Evolutionary conservation across 352 stramenopile genomes (phyloP).

Genomic region (Elongisporangium senticosum): DNA sequence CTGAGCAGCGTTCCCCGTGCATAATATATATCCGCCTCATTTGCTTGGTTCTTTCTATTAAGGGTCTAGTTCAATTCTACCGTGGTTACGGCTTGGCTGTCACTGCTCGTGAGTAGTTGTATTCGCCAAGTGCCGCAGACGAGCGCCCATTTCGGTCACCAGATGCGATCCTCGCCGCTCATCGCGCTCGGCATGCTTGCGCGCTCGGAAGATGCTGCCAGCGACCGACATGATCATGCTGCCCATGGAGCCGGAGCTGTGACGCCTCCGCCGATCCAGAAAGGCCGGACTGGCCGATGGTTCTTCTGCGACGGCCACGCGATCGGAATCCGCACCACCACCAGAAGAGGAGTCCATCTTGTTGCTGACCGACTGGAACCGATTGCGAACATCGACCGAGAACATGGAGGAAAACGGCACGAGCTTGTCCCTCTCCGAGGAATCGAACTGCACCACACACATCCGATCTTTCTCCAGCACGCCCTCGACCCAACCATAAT

Average conservation of each 20-base stretch:
- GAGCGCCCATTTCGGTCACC: conserved; percentile 33
- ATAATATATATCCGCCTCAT: conserved; percentile 19
- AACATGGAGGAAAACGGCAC: conserved; percentile 71
- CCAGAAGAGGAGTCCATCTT: conserved; percentile 36
- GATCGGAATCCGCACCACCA: conserved; percentile 8
- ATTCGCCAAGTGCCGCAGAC: conserved; percentile 6
- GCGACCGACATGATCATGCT: conserved; percentile 58
- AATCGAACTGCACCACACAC: conserved; percentile 68
- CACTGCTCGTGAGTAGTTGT: conserved; percentile 2
- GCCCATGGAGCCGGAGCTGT: conserved; percentile 51
- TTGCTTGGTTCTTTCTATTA: background rate
- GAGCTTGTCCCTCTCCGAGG: conserved; percentile 47
- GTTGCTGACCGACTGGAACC: conserved; percentile 32
- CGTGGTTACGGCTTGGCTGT: conserved; percentile 1
- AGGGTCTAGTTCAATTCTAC: background rate
- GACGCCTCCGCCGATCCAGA: conserved; percentile 11
- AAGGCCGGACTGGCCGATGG: background rate
- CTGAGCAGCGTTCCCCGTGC: conserved; percentile 8
- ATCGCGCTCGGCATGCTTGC: conserved; percentile 22
- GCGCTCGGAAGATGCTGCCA: conserved; percentile 36
- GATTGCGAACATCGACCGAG: conserved; percentile 44
- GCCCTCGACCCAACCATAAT: conserved; percentile 44
- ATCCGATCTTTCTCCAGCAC: conserved; percentile 51
- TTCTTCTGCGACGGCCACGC: background rate
- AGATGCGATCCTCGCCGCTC: conserved; percentile 37